phyloP scores from a whole-genome alignment of 352 stramenopile genomes.

The Phytophthora meadii region DNA sequence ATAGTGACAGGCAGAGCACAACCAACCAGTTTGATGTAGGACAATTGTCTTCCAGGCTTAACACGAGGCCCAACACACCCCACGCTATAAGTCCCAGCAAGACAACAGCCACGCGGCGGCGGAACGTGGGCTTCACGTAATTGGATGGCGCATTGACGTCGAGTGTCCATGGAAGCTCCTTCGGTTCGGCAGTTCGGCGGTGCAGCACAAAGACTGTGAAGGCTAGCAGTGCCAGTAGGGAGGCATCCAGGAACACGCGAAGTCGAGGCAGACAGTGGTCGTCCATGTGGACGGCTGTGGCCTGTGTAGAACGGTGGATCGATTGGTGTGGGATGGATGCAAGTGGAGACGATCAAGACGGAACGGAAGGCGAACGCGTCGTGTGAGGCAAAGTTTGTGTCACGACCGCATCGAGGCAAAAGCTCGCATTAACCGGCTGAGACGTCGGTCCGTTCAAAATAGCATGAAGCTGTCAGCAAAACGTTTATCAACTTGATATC shows the following conservation, averaged over 20 bases:
- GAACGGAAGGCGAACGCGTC: too few relatives aligned
- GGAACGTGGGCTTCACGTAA: slow-evolving; percentile 7
- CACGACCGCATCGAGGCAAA: too few relatives aligned
- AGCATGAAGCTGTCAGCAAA: too few relatives aligned
- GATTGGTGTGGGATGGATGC: too few relatives aligned
- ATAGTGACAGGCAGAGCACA: slow-evolving; percentile 22
- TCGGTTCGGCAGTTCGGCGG: slow-evolving; percentile 2
- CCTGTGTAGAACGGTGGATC: background rate
- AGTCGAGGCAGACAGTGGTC: slow-evolving; percentile 20
- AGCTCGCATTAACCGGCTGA: too few relatives aligned
- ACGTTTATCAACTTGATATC: too few relatives aligned
- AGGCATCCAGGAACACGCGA: slow-evolving; percentile 28
- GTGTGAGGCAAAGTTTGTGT: too few relatives aligned
- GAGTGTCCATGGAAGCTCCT: slow-evolving; percentile 2
- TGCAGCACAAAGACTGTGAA: slow-evolving; percentile 16
- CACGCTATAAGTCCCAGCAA: slow-evolving; percentile 13
- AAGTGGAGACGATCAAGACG: too few relatives aligned
- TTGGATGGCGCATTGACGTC: slow-evolving; percentile 18
- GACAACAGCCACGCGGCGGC: slow-evolving; percentile 6
- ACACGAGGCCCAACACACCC: slow-evolving; percentile 21
- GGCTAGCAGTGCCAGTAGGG: slow-evolving; percentile 22
- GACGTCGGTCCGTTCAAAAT: too few relatives aligned
- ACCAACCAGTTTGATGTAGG: slow-evolving; percentile 21
- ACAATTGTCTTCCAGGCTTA: slow-evolving; percentile 11
- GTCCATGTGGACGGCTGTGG: slow-evolving; percentile 10